Percentiles rank a stretch among this genome's conserved stretches.
These are phyloP conservation scores for Blastobotrys mokoenaii DNA, from an alignment of 805 yeast genomes.

Conservation along the genomic window DNA sequence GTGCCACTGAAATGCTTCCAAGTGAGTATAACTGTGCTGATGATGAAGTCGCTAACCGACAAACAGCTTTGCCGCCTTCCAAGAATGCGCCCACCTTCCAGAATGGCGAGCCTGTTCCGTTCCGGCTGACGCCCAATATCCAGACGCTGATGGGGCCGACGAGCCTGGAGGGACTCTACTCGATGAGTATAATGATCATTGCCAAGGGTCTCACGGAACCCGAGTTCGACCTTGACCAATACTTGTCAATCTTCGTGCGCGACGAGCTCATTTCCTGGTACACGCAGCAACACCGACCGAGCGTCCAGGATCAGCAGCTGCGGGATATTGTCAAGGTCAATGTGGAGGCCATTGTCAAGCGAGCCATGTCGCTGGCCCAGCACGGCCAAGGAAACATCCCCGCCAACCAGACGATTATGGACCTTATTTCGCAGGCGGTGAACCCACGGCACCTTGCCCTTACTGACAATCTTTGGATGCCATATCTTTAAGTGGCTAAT, in stretches of 20 bases:
- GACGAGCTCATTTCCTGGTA: slow-evolving; percentile 96
- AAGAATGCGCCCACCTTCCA: slow-evolving; percentile 76
- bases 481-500: slow-evolving; percentile 54
- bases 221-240: slow-evolving; percentile 85
- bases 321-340: slow-evolving; percentile 82
- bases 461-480: slow-evolving; percentile 92
- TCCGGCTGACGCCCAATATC: slow-evolving; percentile 91
- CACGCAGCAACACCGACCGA: slow-evolving; percentile 70
- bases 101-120: slow-evolving; percentile 90
- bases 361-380: slow-evolving; percentile 72
- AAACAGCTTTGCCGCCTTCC: slow-evolving; percentile 28
- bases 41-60: slow-evolving; percentile 18
- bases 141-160: slow-evolving; percentile 91
- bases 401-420: slow-evolving; percentile 83
- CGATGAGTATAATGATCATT: slow-evolving; percentile 75
- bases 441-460: slow-evolving; percentile 89
- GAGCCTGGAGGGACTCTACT: slow-evolving; percentile 84
- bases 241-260: slow-evolving; percentile 85
- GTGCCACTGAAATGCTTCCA: slow-evolving; percentile 95
- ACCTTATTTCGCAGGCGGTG: slow-evolving; percentile 87
- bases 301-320: slow-evolving; percentile 75
- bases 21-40: slow-evolving; percentile 39
- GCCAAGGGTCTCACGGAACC: slow-evolving; percentile 87
- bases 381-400: slow-evolving; percentile 49
- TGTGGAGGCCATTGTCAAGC: slow-evolving; percentile 74